Conservation (phyloP, 2,329 filamentous ascomycete genomes). For the Raffaelea deltoideospora region DNA sequence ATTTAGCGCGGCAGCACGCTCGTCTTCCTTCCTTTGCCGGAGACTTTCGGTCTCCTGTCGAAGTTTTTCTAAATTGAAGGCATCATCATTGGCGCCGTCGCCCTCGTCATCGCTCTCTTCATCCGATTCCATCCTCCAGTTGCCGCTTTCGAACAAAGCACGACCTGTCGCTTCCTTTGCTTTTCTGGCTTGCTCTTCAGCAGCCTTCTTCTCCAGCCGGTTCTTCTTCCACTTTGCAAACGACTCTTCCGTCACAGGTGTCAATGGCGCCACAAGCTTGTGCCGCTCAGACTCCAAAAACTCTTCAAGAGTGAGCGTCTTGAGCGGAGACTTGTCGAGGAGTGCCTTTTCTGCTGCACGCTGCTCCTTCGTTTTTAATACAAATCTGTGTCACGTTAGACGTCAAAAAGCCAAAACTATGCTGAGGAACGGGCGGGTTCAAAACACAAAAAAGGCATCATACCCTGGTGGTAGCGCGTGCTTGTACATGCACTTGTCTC, state of each 20-base stretch:
- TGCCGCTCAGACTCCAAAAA: constrained; percentile 93
- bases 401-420: constrained; percentile 10
- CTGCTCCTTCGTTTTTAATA: constrained; percentile 96
- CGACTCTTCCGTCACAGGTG: constrained; percentile 80
- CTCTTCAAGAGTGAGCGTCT: constrained; percentile 90
- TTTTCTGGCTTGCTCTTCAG: constrained; percentile 76
- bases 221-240: constrained; percentile 98
- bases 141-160: constrained; percentile 90
- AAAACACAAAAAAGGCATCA: constrained; percentile 19
- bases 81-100: constrained; percentile 22
- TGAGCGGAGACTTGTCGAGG: constrained; percentile 87
- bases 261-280: constrained; percentile 81
- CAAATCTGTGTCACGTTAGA: constrained; percentile 45
- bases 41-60: constrained; percentile 72
- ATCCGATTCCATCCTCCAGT: constrained; percentile 58
- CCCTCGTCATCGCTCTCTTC: constrained; percentile 47
- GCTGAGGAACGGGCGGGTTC: neutral
- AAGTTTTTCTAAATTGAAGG: constrained; percentile 72
- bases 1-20: constrained; percentile 30
- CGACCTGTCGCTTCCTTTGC: constrained; percentile 93
- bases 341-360: constrained; percentile 88
- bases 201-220: constrained; percentile 85
- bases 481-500: constrained; percentile 96
- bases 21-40: constrained; percentile 62
- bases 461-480: constrained; percentile 91